These are phyloP conservation scores for Gelatoporia subvermispora DNA, from an alignment of 768 basidiomycete species.

Conservation along the genomic window DNA sequence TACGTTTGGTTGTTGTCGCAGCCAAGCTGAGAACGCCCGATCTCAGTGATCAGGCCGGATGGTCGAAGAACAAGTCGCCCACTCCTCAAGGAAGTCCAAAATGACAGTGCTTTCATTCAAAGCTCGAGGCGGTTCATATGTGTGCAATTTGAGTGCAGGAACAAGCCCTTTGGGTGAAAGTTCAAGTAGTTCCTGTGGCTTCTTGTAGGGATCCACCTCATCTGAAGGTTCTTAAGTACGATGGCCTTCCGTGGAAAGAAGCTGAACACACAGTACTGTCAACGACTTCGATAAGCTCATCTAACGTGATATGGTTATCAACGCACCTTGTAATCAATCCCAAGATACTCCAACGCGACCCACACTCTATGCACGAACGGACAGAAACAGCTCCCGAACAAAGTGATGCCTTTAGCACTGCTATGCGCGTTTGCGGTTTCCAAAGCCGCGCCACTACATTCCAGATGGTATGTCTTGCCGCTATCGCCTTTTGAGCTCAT, in stretches of 20 bases:
- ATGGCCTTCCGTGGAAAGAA: background rate
- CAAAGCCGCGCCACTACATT: constrained; percentile 48
- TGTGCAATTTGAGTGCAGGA: constrained; percentile 57
- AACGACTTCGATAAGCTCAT: background rate
- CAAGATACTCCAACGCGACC: constrained; percentile 67
- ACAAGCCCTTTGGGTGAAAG: constrained; percentile 82
- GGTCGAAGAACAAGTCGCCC: background rate
- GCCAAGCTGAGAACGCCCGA: constrained; percentile 39
- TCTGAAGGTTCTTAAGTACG: constrained; percentile 35
- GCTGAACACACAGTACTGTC: constrained; percentile 35
- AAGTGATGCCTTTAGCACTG: constrained; percentile 47
- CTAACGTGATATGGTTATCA: background rate
- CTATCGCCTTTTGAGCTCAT: constrained; percentile 29
- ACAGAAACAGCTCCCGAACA: constrained; percentile 74
- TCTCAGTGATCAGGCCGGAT: background rate
- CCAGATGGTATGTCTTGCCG: constrained; percentile 35
- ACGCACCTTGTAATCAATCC: constrained; percentile 63
- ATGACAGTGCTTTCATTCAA: constrained; percentile 81
- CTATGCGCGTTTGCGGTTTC: constrained; percentile 49
- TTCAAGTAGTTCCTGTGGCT: constrained; percentile 73
- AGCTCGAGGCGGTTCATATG: constrained; percentile 49
- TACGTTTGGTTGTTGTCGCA: constrained; percentile 38
- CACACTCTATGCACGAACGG: constrained; percentile 83
- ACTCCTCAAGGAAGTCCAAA: constrained; percentile 78
- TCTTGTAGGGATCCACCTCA: constrained; percentile 81